Base-by-base conservation (phyloP, 192 early-diverging fungal genomes). In the Rhizoclosmatium sp. region DNA sequence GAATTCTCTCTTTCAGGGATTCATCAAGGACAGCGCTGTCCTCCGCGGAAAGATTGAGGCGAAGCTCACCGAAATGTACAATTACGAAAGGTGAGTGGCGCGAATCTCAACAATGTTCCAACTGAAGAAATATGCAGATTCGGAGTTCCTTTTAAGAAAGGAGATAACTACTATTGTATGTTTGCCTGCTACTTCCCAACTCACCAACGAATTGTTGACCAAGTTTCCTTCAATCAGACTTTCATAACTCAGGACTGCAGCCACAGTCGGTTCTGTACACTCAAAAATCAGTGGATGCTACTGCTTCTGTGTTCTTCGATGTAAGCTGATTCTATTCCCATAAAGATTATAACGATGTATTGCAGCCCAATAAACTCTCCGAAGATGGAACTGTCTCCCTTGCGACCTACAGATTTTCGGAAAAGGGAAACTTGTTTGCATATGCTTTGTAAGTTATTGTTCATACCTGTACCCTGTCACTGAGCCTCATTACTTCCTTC, bases 201-300 rank as follows among this genome's bases (percentile, higher is more conserved):
- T 48, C 21, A 21, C 12, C 2, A 69, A 5, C 45, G 14, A 9
- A 10, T 45, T 42, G 21, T 72, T 3, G 4, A 69, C 46, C 42
- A n/a, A 40, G 40, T n/a, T 9, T 9, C 54, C 19, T 65, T 9
- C 45, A 42, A 10, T 39, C 72, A 76, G 75, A 88, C 59, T 93
- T 86, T 70, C 80, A 87, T 79, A 93, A 93, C 85, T 78, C 80
- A 45, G 87, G 87, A 19, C 49, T 78, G 0, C 92, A 92, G 78
- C 66, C 89, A 0, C 91, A 93, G 66, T 80, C 78, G 14, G 86
- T 93, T 0, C 69, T 92, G 19, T 92, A 90, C 82, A 85, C 87
- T 59, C 84, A 86, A 73, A 70, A 83, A 21, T 69, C 76, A 45
- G 68, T 92, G 12, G 79, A 86, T 7, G 78, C 61, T 39, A 75